A percentile compares a stretch with the other conserved stretches of the same genome.
These are phyloP conservation scores for Periconia sp. DNA, from an alignment of 2,329 filamentous ascomycete species.

Conservation along the genomic window DNA sequence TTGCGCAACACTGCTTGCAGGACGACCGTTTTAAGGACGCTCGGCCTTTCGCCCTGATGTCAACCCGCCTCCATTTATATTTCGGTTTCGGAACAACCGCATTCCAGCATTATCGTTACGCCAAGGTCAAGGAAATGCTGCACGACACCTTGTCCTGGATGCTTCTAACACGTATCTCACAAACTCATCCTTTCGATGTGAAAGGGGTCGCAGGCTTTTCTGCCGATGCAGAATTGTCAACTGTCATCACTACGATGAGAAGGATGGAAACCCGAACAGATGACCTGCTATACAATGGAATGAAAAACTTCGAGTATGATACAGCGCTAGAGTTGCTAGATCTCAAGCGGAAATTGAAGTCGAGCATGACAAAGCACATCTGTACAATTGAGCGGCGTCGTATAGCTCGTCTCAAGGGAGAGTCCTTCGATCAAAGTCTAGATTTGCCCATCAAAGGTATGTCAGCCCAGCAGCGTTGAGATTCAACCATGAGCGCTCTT, in stretches of 20 bases:
- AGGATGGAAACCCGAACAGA: constrained; percentile 35
- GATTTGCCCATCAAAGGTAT: constrained; percentile 26
- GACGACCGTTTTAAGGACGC: constrained; percentile 32
- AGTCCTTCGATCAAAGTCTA: constrained; percentile 24
- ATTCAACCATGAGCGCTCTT: no score
- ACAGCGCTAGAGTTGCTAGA: constrained; percentile 30
- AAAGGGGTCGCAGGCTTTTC: constrained; percentile 32
- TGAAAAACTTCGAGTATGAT: constrained; percentile 36
- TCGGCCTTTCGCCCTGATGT: constrained; percentile 35
- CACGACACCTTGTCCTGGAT: constrained; percentile 38
- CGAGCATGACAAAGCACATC: constrained; percentile 39
- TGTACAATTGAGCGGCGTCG: constrained; percentile 38
- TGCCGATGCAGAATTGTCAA: constrained; percentile 34
- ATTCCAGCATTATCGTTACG: constrained; percentile 33
- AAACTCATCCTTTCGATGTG: constrained; percentile 40
- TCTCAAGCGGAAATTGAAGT: constrained; percentile 29
- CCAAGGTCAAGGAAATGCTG: constrained; percentile 43
- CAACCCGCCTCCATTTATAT: constrained; percentile 37
- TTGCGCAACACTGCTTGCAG: constrained; percentile 30
- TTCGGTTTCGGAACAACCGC: constrained; percentile 38
- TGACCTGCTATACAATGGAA: constrained; percentile 30
- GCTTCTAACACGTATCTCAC: constrained; percentile 38
- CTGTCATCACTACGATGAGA: constrained; percentile 33
- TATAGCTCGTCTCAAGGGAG: constrained; percentile 37
- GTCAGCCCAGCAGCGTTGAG: no score